These are phyloP conservation scores for Fomitopsis betulina DNA, from an alignment of 1,284 basidiomycete species.

Conservation along the genomic window DNA sequence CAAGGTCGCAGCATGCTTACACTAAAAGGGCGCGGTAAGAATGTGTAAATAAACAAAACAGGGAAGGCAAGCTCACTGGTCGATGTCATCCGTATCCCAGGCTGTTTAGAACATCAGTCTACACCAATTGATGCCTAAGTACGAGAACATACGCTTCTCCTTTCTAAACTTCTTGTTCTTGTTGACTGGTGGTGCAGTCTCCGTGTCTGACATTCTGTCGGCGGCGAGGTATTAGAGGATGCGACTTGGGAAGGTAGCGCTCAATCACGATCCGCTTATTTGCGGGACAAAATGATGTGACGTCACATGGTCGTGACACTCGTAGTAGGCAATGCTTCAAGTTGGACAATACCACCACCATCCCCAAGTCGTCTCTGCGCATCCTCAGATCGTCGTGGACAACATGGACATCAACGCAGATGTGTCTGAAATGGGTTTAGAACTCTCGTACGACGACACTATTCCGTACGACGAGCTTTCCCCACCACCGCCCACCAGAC, in stretches of 20 bases:
- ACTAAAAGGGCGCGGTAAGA: constrained; percentile 16
- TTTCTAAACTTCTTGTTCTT: constrained; percentile 90
- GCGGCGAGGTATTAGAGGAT: not conserved
- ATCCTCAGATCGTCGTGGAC: not conserved
- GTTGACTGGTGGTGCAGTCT: constrained; percentile 46
- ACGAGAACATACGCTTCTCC: constrained; percentile 72
- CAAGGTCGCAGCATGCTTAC: constrained; percentile 12
- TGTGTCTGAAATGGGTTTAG: constrained; percentile 13
- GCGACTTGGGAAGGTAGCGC: not conserved
- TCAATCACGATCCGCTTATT: not conserved
- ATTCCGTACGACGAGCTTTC: constrained; percentile 45
- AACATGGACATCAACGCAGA: constrained; percentile 36
- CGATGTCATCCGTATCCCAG: constrained; percentile 98
- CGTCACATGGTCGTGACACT: not conserved
- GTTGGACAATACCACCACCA: not conserved
- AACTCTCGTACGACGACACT: constrained; percentile 43
- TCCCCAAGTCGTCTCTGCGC: not conserved
- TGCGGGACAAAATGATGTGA: not conserved
- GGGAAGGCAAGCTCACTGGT: constrained; percentile 71
- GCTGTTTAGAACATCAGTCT: constrained; percentile 42
- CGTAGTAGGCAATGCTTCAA: not conserved
- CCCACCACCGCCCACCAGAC: constrained; percentile 15
- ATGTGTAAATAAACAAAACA: not conserved
- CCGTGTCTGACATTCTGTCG: constrained; percentile 38
- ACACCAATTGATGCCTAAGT: not conserved